These are phyloP conservation scores for Sclerotinia nivalis DNA, from an alignment of 2,329 filamentous ascomycete genomes.

Conservation along the genomic window DNA sequence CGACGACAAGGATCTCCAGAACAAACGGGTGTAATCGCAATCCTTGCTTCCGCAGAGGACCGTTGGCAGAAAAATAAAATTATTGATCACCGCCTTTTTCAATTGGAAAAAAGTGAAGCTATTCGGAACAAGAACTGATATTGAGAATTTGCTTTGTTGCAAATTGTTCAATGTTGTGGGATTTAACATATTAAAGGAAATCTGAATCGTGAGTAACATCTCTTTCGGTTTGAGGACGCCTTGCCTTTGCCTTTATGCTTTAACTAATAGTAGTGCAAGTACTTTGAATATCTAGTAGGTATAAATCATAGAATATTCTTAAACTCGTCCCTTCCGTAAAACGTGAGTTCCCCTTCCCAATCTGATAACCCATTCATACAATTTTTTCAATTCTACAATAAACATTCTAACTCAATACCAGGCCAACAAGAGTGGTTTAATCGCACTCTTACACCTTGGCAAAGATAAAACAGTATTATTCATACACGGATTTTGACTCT, in stretches of 20 bases:
- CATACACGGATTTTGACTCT: background rate
- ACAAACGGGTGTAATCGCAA: slow-evolving; percentile 19
- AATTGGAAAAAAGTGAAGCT: background rate
- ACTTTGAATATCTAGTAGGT: background rate
- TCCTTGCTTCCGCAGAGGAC: slow-evolving; percentile 18
- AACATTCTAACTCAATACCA: background rate
- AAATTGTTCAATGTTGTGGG: background rate
- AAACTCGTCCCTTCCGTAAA: background rate
- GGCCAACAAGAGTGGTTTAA: background rate
- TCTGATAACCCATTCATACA: background rate
- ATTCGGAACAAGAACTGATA: slow-evolving; percentile 1
- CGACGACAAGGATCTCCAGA: slow-evolving; percentile 15
- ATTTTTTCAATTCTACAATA: background rate
- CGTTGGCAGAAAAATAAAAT: background rate
- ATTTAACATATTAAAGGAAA: background rate
- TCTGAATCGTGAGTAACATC: background rate
- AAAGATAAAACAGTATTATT: background rate
- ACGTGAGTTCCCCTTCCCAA: background rate
- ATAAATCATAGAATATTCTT: background rate
- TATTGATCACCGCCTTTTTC: slow-evolving; percentile 2
- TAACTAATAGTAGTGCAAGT: background rate
- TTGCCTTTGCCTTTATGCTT: background rate
- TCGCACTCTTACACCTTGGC: background rate
- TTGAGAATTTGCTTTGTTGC: background rate
- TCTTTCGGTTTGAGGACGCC: background rate